A percentile compares a stretch with the other conserved stretches of the same genome.
Conservation (phyloP, 768 basidiomycete genomes). For the Suillus spraguei region DNA sequence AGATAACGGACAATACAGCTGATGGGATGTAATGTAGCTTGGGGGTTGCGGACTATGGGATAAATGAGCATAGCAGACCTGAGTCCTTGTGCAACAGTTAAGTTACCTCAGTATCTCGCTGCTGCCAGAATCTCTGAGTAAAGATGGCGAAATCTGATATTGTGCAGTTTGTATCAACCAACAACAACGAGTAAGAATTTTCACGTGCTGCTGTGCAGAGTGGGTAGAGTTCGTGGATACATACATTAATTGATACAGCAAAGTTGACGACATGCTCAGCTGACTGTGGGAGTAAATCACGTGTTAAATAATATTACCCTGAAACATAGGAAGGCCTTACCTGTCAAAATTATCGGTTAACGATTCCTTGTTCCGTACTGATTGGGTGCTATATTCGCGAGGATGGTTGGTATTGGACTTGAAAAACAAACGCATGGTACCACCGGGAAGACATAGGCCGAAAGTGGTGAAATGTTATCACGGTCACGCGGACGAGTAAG, state of each 20-base stretch:
- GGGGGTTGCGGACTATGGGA: background rate
- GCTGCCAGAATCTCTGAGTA: background rate
- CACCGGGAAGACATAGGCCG: background rate
- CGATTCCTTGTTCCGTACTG: background rate
- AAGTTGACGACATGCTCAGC: background rate
- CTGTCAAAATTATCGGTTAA: background rate
- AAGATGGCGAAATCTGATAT: background rate
- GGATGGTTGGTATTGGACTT: background rate
- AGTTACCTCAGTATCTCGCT: background rate
- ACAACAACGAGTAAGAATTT: background rate
- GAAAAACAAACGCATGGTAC: no score
- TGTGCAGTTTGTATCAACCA: background rate
- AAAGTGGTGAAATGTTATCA: background rate
- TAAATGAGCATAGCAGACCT: background rate
- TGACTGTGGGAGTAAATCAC: conserved; percentile 9
- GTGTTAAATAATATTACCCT: background rate
- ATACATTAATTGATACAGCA: background rate
- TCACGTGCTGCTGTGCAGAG: background rate
- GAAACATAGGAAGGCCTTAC: no score
- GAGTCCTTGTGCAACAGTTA: background rate
- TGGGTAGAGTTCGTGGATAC: background rate
- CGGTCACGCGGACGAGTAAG: background rate
- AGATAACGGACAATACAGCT: background rate
- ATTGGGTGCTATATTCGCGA: background rate
- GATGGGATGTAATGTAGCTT: background rate